These are phyloP conservation scores for Oryza coarctata DNA, from an alignment of 176 grass and related monocot genomes.

Conservation along the genomic window DNA sequence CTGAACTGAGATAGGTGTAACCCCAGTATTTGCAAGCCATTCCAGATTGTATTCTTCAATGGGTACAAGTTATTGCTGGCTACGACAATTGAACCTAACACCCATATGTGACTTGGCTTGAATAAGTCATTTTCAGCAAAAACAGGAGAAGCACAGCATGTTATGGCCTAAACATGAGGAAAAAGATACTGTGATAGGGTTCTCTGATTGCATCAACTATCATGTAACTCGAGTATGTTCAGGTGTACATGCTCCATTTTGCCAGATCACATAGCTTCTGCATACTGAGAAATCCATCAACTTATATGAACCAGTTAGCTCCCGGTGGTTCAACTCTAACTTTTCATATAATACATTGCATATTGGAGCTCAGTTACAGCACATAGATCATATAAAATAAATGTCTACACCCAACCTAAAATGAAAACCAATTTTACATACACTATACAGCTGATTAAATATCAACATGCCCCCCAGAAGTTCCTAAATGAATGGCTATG, in stretches of 20 bases:
- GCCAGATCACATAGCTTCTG: neutral
- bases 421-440: conserved; percentile 45
- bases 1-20: neutral
- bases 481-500: conserved; percentile 32
- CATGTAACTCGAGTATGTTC: too few species aligned
- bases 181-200: too few species aligned
- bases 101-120: neutral
- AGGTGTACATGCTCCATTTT: neutral
- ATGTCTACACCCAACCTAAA: conserved; percentile 25
- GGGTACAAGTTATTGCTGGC: too few species aligned
- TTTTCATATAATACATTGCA: conserved; percentile 34
- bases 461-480: neutral
- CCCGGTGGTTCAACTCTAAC: neutral
- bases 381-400: conserved; percentile 16
- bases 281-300: neutral
- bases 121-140: neutral
- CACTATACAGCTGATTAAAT: conserved; percentile 13
- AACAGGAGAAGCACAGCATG: neutral
- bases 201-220: too few species aligned
- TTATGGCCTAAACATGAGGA: neutral
- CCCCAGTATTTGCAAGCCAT: neutral
- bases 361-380: conserved; percentile 8
- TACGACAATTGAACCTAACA: too few species aligned
- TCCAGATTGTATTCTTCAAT: neutral
- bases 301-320: neutral